Conservation (phyloP, 345 rosid species). For the Microthlaspi erraticum region DNA sequence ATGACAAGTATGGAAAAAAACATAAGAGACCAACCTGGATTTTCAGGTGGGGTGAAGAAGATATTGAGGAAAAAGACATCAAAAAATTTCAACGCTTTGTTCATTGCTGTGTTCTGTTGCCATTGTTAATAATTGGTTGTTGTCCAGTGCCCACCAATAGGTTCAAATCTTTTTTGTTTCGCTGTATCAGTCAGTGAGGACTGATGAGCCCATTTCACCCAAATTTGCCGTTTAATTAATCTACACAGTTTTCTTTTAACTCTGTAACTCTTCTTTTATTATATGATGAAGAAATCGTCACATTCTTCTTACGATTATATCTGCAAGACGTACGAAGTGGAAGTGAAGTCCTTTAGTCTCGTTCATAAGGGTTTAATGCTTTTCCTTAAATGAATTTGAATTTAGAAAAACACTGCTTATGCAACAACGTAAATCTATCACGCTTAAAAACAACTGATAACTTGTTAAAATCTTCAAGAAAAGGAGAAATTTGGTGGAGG, state of each 20-base stretch:
- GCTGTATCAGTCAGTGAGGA: constrained; percentile 23
- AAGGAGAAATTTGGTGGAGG: constrained; percentile 21
- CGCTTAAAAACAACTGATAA: constrained; percentile 2
- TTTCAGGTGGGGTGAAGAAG: constrained; percentile 43
- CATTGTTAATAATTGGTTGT: constrained; percentile 46
- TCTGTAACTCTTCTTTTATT: background rate
- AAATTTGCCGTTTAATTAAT: background rate
- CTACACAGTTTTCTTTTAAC: background rate
- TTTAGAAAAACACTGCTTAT: background rate
- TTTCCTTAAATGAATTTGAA: background rate
- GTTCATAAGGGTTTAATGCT: background rate
- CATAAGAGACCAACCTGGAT: constrained; percentile 49
- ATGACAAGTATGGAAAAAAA: constrained; percentile 31
- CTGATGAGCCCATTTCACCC: constrained; percentile 30
- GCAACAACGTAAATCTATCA: background rate
- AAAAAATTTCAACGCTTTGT: constrained; percentile 41
- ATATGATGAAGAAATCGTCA: too few relatives aligned
- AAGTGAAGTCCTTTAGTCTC: background rate
- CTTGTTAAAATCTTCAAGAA: background rate
- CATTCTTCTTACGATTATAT: background rate
- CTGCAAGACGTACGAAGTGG: background rate
- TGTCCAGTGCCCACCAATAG: constrained; percentile 44
- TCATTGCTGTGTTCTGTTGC: constrained; percentile 49
- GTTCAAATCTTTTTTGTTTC: constrained; percentile 37
- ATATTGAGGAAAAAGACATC: constrained; percentile 51